These are phyloP conservation scores for Alloascoidea africana DNA, from an alignment of 805 yeast genomes.

Conservation along the genomic window DNA sequence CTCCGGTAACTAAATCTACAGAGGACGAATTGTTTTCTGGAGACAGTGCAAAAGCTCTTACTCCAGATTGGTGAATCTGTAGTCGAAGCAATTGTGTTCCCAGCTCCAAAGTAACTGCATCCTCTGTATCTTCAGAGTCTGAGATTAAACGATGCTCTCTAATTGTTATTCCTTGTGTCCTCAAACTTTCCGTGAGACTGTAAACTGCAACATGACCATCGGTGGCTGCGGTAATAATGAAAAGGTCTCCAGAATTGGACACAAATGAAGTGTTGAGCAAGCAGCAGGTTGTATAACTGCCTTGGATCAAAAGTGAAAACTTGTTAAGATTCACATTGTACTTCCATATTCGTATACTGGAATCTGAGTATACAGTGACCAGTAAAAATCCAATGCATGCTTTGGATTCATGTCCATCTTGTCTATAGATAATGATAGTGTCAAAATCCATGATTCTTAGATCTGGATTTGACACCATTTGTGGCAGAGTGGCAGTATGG, in stretches of 20 bases:
- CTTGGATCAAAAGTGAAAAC: conserved; percentile 30
- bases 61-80: conserved; percentile 72
- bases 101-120: conserved; percentile 2
- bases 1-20: conserved; percentile 53
- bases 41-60: conserved; percentile 39
- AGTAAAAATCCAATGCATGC: conserved; percentile 31
- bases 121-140: conserved; percentile 3
- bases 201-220: conserved; percentile 68
- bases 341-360: conserved; percentile 53
- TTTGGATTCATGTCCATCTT: conserved; percentile 9
- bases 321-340: conserved; percentile 22
- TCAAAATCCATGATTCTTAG: conserved; percentile 82
- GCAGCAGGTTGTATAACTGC: conserved; percentile 61
- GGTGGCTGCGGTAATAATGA: conserved; percentile 51
- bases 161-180: conserved; percentile 2
- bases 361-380: conserved; percentile 74
- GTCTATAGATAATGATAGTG: conserved; percentile 21
- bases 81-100: conserved; percentile 20
- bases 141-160: background rate
- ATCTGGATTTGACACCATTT: conserved; percentile 51
- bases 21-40: conserved; percentile 4
- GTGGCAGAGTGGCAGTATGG: conserved; percentile 34
- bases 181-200: conserved; percentile 24
- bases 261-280: conserved; percentile 45
- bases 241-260: conserved; percentile 13